Conservation (phyloP, 148 eudicot genomes). For the Selenicereus undatus region DNA sequence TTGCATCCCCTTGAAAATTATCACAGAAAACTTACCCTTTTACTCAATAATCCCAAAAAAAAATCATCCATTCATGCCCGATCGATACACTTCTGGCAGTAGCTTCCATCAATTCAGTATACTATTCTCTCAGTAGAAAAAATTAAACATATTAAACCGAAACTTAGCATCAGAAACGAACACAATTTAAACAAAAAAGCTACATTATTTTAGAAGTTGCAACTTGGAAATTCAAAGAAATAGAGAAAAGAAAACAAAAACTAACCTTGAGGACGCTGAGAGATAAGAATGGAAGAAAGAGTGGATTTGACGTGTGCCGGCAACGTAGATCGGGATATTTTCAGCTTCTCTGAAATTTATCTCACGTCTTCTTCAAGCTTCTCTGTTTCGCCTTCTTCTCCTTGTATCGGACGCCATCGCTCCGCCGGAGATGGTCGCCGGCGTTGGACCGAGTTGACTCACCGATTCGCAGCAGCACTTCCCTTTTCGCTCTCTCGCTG, state of each 20-base stretch:
- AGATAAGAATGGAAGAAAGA: conserved; percentile 41
- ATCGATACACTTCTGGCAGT: background rate
- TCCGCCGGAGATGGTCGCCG: background rate
- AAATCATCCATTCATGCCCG: background rate
- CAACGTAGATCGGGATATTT: conserved; percentile 40
- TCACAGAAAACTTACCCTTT: background rate
- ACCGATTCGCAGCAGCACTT: conserved; percentile 1
- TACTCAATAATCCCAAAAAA: background rate
- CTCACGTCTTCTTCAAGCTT: conserved; percentile 48
- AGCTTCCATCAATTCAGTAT: too few species aligned
- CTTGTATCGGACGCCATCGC: background rate
- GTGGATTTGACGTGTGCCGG: conserved; percentile 45
- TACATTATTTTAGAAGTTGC: background rate
- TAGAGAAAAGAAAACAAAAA: background rate
- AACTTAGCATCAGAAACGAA: background rate
- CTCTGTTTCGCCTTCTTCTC: conserved; percentile 34
- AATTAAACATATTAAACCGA: background rate
- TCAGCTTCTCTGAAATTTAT: conserved; percentile 46
- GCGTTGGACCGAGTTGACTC: conserved; percentile 23
- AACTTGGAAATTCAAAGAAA: background rate
- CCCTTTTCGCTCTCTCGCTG: background rate
- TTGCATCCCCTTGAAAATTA: background rate
- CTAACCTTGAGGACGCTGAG: conserved; percentile 39
- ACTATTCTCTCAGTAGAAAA: too few species aligned
- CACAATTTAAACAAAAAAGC: background rate